Percentiles rank a stretch among this genome's conserved stretches.
Evolutionary conservation across 352 stramenopile species (phyloP).

Genomic region (Phytophthora foliorum): DNA sequence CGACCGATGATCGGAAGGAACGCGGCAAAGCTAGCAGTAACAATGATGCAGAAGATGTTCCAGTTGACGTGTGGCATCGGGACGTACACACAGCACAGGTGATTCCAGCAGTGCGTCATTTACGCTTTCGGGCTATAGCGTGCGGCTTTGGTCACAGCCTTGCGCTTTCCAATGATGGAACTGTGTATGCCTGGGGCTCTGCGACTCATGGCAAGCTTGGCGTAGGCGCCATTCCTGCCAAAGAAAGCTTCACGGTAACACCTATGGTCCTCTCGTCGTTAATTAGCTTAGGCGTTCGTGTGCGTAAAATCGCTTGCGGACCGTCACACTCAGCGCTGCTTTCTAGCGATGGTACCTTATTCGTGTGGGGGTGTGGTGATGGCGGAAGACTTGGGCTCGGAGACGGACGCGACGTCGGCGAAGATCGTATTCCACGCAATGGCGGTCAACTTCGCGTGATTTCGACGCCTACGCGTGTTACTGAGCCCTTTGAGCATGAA

Average conservation of each 20-base stretch:
- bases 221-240: slow-evolving; percentile 47
- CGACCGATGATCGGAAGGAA: neutral
- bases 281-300: slow-evolving; percentile 30
- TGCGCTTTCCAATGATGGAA: slow-evolving; percentile 64
- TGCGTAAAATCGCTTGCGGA: slow-evolving; percentile 79
- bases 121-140: slow-evolving; percentile 66
- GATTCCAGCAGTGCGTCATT: slow-evolving; percentile 45
- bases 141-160: slow-evolving; percentile 81
- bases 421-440: slow-evolving; percentile 69
- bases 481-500: slow-evolving; percentile 48
- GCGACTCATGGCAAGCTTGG: slow-evolving; percentile 80
- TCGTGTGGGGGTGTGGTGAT: slow-evolving; percentile 80
- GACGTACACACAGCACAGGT: slow-evolving; percentile 60
- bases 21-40: slow-evolving; percentile 9
- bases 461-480: slow-evolving; percentile 51
- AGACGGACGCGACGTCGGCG: slow-evolving; percentile 67
- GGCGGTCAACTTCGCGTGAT: slow-evolving; percentile 55
- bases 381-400: slow-evolving; percentile 78
- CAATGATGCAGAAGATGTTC: slow-evolving; percentile 7
- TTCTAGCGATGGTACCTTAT: slow-evolving; percentile 64
- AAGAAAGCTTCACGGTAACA: slow-evolving; percentile 74
- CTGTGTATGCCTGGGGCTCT: slow-evolving; percentile 84
- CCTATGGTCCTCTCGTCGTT: slow-evolving; percentile 56
- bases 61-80: slow-evolving; percentile 55
- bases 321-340: slow-evolving; percentile 81